Conservation (phyloP, 140 eudicot genomes). For the Bidens hawaiensis region DNA sequence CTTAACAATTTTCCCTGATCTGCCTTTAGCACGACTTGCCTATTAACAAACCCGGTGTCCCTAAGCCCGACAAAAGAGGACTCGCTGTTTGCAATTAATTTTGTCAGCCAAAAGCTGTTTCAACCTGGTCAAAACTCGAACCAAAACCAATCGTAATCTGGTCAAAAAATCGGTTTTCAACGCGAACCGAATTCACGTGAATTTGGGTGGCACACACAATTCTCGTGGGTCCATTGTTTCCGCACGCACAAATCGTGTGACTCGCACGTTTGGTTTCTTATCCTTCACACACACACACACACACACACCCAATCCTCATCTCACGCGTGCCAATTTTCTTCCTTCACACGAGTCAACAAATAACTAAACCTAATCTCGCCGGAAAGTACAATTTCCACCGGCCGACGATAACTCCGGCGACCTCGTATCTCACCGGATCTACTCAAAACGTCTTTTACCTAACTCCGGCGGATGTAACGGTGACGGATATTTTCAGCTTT, state of each 20-base stretch:
- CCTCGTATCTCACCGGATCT: constrained; percentile 14
- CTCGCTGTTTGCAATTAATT: too few relatives aligned
- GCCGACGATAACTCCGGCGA: constrained; percentile 23
- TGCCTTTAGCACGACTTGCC: too few relatives aligned
- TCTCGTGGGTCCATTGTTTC: constrained; percentile 29
- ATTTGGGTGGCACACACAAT: constrained; percentile 22
- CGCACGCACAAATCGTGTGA: constrained; percentile 47
- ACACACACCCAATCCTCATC: constrained; percentile 34
- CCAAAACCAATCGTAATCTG: too few relatives aligned
- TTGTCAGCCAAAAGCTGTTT: too few relatives aligned
- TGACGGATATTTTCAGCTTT: constrained; percentile 4
- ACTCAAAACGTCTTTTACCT: too few relatives aligned
- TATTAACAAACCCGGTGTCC: too few relatives aligned
- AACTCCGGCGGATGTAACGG: constrained; percentile 19
- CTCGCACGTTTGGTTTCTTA: constrained; percentile 52
- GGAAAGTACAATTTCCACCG: constrained; percentile 51
- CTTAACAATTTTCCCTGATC: too few relatives aligned
- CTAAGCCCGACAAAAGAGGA: too few relatives aligned
- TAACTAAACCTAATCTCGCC: constrained; percentile 52
- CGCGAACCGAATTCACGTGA: constrained; percentile 33
- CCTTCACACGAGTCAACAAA: constrained; percentile 68
- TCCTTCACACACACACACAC: constrained; percentile 35
- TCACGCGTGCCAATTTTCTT: constrained; percentile 58
- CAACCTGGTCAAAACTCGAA: too few relatives aligned
- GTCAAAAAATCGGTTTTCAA: too few relatives aligned